Evolutionary conservation across 129 eudicot genomes (phyloP), one percentile per base, ranked within the genome.

Genomic region (Oenanthe sinensis): DNA sequence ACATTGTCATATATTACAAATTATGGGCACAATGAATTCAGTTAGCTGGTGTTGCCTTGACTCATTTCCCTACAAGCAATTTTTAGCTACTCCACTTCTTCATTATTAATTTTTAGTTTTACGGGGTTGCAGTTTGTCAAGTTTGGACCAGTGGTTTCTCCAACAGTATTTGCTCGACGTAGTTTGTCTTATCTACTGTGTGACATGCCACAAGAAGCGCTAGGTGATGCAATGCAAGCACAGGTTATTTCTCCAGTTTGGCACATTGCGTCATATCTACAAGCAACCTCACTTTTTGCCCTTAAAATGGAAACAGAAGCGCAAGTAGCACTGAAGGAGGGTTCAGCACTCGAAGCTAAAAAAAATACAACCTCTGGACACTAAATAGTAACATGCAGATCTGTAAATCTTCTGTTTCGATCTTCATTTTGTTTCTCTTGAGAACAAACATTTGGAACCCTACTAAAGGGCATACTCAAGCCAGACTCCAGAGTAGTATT

Each of bases 211-310:
- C 90, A 89, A 67, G 91, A 87, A 82, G 93, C 97, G 5, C 81
- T 91, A n/a, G 80, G 78, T 30, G 96, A 91, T 75, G 93, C 93
- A 87, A 87, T 91, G 97, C 91, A 91, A 77, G 97, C 97, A 8
- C 97, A 89, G 67, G 87, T 87, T 43, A 81, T 89, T 24, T 87
- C 90, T 22, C 93, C 93, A 4, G 91, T 87, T 14, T 91, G 97
- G 97, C 90, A 89, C 75, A 84, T 89, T 9, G 97, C 93, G 13
- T 84, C 83, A 3, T 89, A 87, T 83, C 83, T 89, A 69, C 97
- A 91, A 84, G 88, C 91, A 0, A 87, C 83, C 39, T 77, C 97
- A 2, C 93, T 91, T 54, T 84, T 87, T 37, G 86, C 87, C 52
- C 93, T 89, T 5, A 85, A 83, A 78, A 89, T 89, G 93, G 89